Evolutionary conservation across 352 stramenopile species (phyloP).

Genomic region (Globisporangium cystogenes): DNA sequence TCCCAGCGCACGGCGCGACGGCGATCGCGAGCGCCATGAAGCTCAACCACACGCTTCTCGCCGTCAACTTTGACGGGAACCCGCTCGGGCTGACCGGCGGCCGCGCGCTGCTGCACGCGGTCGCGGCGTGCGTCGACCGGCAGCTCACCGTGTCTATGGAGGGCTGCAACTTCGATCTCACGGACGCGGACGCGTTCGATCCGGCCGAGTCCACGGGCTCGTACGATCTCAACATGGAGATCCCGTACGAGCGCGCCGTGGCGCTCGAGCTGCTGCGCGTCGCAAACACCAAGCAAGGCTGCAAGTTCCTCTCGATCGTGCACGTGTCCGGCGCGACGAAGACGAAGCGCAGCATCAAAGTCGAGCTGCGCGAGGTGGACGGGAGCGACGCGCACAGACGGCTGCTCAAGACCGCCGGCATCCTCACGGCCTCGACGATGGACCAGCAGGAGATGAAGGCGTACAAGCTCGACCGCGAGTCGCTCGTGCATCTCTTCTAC

Average conservation of each 20-base stretch:
- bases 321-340: constrained; percentile 29
- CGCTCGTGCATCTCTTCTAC: constrained; percentile 45
- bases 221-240: constrained; percentile 72
- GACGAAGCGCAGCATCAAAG: constrained; percentile 43
- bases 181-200: constrained; percentile 61
- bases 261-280: constrained; percentile 64
- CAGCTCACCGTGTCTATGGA: constrained; percentile 56
- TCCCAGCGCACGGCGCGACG: constrained; percentile 54
- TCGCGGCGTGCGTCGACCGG: constrained; percentile 45
- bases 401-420: constrained; percentile 63
- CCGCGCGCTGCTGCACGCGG: constrained; percentile 53
- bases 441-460: constrained; percentile 25
- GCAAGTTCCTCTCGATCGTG: constrained; percentile 74
- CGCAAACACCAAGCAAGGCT: constrained; percentile 71
- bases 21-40: constrained; percentile 65
- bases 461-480: constrained; percentile 40
- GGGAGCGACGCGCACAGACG: constrained; percentile 29
- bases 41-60: constrained; percentile 30
- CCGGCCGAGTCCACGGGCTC: constrained; percentile 61
- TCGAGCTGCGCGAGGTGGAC: constrained; percentile 54
- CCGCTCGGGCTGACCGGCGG: constrained; percentile 59
- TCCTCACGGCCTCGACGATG: constrained; percentile 35
- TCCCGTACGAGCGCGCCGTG: constrained; percentile 71
- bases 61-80: constrained; percentile 57
- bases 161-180: constrained; percentile 71